Base-by-base conservation (phyloP, 805 yeast species). In the Teunomyces funiuensis region DNA sequence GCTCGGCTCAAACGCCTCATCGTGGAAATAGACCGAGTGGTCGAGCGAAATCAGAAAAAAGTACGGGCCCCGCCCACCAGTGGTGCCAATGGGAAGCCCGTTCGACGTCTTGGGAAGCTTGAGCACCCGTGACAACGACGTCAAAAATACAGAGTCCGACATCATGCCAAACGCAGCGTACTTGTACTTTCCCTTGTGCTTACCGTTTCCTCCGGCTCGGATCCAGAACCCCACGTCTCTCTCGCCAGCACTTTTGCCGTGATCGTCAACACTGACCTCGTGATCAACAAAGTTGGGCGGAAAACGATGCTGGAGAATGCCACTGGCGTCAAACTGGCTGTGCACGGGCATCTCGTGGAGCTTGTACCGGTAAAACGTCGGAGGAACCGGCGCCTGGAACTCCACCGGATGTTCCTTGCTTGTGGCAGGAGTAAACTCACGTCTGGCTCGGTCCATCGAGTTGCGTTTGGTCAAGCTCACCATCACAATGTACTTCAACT, bases 11-110 rank as follows among this genome's bases (percentile, higher is more conserved):
- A 65, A 63, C 19, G 50, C 54, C 38, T 59, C 66, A 39, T 65
- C 69, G 44, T 65, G 71, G 46, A 65, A 62, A 40, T 55, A 65
- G 6, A 65, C 52, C 5, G 63, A 52, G 41, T 65, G 71, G 46
- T 65, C 71, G 25, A 65, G 50, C 6, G 66, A 59, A 1, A 64
- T 58, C 11, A 61, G 54, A 33, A 65, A 63, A 41, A 59, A 63
- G 43, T 61, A 52, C 10, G 51, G 47, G 9, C 55, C 57, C 18
- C 43, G 45, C 3, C 62, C 64, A 4, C 63, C 65, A 23, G 49
- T 54, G 5, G 28, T 10, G 3, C 22, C 28, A 15, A 44, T 36
- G n/a, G 54, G 50, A 11, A 50, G 28, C 15, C 28, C 37, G 10
- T n/a, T 34, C n/a, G 38, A 20, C 2, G 43, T 33, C 33, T 41